phyloP scores from a whole-genome alignment of 2,329 filamentous ascomycete species.

The Penicillium sp. region DNA sequence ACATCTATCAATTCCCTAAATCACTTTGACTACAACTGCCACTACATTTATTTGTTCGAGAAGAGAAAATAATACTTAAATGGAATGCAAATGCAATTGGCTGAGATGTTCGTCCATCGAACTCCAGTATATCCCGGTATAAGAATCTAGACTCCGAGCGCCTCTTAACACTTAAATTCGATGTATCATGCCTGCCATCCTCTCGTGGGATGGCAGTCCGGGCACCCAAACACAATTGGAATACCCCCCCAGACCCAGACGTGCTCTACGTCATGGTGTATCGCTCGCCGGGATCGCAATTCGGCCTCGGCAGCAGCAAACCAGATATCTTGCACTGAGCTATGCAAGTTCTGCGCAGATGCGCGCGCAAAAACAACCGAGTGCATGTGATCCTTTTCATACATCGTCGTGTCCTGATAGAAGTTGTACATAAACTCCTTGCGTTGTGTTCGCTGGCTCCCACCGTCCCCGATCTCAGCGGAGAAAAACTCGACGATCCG shows the following conservation, averaged over 20 bases:
- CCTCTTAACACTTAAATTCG: conserved; percentile 12
- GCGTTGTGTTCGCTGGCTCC: conserved; percentile 39
- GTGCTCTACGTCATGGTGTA: conserved; percentile 35
- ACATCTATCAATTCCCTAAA: neutral
- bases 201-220: conserved; percentile 27
- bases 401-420: conserved; percentile 36
- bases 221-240: conserved; percentile 38
- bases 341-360: conserved; percentile 30
- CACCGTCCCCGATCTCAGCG: conserved; percentile 43
- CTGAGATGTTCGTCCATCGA: neutral
- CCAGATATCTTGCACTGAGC: conserved; percentile 40
- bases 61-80: neutral
- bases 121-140: conserved; percentile 1
- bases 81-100: neutral
- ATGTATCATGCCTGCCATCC: conserved; percentile 34
- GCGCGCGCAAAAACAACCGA: conserved; percentile 36
- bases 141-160: conserved; percentile 10
- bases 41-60: neutral
- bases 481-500: conserved; percentile 44
- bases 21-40: neutral
- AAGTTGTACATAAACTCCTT: conserved; percentile 46
- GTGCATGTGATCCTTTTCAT: conserved; percentile 40
- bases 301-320: conserved; percentile 37
- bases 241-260: conserved; percentile 35
- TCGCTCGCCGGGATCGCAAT: conserved; percentile 26